Evolutionary conservation across 352 stramenopile genomes (phyloP).

Genomic region (Pythium aquatile): DNA sequence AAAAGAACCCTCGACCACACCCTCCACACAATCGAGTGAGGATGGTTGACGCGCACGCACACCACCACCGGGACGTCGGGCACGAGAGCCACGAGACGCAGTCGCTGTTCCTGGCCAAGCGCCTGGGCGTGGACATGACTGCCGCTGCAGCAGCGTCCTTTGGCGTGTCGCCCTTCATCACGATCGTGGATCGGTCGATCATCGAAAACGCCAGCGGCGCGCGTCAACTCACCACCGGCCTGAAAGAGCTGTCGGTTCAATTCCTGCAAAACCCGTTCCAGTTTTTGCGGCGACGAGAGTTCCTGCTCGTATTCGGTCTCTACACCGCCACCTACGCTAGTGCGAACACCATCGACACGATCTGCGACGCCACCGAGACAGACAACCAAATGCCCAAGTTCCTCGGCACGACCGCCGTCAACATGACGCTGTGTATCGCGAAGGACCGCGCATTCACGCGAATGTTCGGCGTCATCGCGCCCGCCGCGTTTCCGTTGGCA

Average conservation of each 20-base stretch:
- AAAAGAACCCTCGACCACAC: constrained; percentile 1
- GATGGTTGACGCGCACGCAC: constrained; percentile 22
- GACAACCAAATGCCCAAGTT: constrained; percentile 90
- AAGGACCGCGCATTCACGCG: constrained; percentile 91
- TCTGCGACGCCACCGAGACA: constrained; percentile 71
- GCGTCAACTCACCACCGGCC: constrained; percentile 50
- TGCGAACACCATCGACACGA: constrained; percentile 83
- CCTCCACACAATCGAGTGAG: not conserved
- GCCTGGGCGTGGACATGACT: constrained; percentile 57
- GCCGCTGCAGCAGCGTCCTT: constrained; percentile 66
- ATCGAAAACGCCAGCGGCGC: constrained; percentile 87
- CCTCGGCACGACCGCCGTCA: constrained; percentile 83
- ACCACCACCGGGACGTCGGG: constrained; percentile 2
- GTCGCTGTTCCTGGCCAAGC: constrained; percentile 37
- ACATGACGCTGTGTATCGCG: constrained; percentile 90
- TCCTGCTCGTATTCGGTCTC: constrained; percentile 88
- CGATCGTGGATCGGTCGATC: constrained; percentile 87
- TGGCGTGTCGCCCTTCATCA: constrained; percentile 85
- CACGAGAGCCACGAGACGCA: constrained; percentile 3
- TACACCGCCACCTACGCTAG: constrained; percentile 90
- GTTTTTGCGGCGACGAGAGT: constrained; percentile 87
- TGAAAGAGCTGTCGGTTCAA: constrained; percentile 60
- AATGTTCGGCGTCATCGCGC: constrained; percentile 89
- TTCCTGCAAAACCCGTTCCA: constrained; percentile 69
- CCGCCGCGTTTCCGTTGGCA: constrained; percentile 67